phyloP scores from a whole-genome alignment of 1,284 basidiomycete genomes.

The Boletellus deceptivus region DNA sequence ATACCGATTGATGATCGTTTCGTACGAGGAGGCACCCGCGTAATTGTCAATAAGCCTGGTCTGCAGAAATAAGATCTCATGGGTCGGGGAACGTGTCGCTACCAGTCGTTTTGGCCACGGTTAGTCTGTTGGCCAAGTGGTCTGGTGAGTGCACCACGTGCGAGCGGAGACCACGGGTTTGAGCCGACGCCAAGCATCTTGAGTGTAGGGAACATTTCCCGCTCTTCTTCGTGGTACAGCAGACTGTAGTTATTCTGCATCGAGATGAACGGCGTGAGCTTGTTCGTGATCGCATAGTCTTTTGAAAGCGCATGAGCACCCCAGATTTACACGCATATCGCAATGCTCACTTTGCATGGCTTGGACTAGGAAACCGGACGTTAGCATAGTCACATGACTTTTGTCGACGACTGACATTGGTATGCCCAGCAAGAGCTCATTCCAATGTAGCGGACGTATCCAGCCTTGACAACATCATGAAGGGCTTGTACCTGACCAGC shows the following conservation, averaged over 20 bases:
- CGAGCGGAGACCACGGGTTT: slow-evolving; percentile 46
- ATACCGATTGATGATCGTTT: slow-evolving; percentile 32
- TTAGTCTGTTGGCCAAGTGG: slow-evolving; percentile 33
- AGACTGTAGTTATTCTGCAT: slow-evolving; percentile 57
- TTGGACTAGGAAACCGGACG: slow-evolving; percentile 24
- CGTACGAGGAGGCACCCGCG: slow-evolving; percentile 18
- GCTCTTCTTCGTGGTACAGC: slow-evolving; percentile 54
- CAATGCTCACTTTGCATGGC: slow-evolving; percentile 36
- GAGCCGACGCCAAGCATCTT: slow-evolving; percentile 39
- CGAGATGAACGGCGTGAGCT: slow-evolving; percentile 52
- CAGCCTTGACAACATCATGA: slow-evolving; percentile 53
- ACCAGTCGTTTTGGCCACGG: slow-evolving; percentile 33
- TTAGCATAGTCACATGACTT: neutral
- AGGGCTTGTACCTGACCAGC: slow-evolving; percentile 51
- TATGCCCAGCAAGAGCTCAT: slow-evolving; percentile 46
- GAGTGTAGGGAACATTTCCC: slow-evolving; percentile 54
- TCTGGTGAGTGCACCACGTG: slow-evolving; percentile 41
- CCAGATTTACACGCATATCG: neutral
- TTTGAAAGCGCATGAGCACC: slow-evolving; percentile 1
- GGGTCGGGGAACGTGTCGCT: neutral
- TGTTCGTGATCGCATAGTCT: slow-evolving; percentile 39
- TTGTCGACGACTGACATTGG: slow-evolving; percentile 30
- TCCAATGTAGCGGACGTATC: slow-evolving; percentile 58
- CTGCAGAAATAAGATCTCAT: neutral
- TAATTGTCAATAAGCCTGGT: slow-evolving; percentile 32